Percentiles rank a stretch among this genome's conserved stretches.
Evolutionary conservation across 805 yeast species (phyloP).

Genomic region (Torulaspora gathmanii): DNA sequence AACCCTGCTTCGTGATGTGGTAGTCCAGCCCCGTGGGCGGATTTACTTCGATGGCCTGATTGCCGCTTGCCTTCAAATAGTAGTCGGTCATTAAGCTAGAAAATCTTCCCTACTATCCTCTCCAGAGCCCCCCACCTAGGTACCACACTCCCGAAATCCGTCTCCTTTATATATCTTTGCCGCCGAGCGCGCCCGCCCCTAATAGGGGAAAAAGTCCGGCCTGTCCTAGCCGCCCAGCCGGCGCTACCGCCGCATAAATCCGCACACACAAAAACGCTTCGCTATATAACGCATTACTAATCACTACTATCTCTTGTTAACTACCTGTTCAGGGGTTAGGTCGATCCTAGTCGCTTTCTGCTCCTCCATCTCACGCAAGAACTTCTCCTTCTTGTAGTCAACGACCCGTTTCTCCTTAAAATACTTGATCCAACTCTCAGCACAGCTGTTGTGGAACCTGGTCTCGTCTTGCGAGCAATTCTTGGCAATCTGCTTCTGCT

Average conservation of each 20-base stretch:
- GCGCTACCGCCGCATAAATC: not conserved
- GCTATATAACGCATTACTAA: not conserved
- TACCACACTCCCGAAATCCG: not conserved
- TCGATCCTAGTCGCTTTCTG: slow-evolving; percentile 24
- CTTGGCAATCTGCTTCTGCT: slow-evolving; percentile 43
- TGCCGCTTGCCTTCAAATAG: slow-evolving; percentile 21
- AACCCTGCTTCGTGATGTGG: slow-evolving; percentile 53
- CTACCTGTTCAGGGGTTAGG: slow-evolving; percentile 11
- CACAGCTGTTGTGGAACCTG: slow-evolving; percentile 71
- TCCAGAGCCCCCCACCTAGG: not conserved
- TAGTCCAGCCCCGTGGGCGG: slow-evolving; percentile 45
- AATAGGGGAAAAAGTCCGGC: slow-evolving; percentile 3
- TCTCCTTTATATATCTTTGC: slow-evolving; percentile 5
- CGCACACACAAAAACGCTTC: not conserved
- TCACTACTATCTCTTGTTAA: not conserved
- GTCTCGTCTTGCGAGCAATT: slow-evolving; percentile 54
- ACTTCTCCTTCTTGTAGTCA: slow-evolving; percentile 63
- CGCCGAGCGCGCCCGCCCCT: slow-evolving; percentile 2
- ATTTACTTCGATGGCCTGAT: slow-evolving; percentile 43
- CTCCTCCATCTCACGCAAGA: slow-evolving; percentile 64
- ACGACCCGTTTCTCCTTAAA: slow-evolving; percentile 85
- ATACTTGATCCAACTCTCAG: slow-evolving; percentile 81
- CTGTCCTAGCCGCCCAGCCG: slow-evolving; percentile 1
- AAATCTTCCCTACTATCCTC: not conserved
- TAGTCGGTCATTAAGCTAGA: not conserved